Base-by-base conservation (phyloP, 2,329 filamentous ascomycete genomes). In the Apiospora malaysiana region DNA sequence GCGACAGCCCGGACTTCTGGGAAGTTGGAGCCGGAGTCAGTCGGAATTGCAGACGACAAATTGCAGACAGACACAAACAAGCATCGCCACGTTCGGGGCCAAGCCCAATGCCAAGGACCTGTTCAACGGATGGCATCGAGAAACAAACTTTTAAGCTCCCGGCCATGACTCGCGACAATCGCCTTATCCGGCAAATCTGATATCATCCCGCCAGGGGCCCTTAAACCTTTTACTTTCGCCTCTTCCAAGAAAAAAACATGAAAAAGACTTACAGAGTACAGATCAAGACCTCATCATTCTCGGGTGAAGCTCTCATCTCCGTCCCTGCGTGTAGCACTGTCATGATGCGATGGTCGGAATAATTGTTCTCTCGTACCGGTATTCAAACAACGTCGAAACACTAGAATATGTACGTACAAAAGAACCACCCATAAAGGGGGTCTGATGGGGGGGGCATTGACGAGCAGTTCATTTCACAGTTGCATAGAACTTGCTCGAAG, bases 371-470 rank as follows among this genome's bases (percentile, higher is more conserved):
- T 51, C 21, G 46, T 21, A 51, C 25, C 32, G 16, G n/a, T 37
- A 21, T 59, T 27, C 32, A 37, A 37, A 59, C 42, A 59, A 59
- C 21, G 51, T 59, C 51, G 51, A 59, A 59, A 59, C 51, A 21
- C 27, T 25, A 59, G 51, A 59, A 32, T 32, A 32, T 6, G 32
- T 32, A 32, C 32, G 32, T 32, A 32, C 32, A 32, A 32, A 6
- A 32, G 32, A 6, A 32, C 32, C 32, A 32, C 32, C 32, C 32
- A 32, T 32, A 32, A 32, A 6, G 32, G 32, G 51, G 51, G 18
- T 16, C 27, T 27, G 0, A 21, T 21, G 1, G 16, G 51, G 27
- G 51, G 51, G 51, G 27, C 25, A 32, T 56, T 14, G 49, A 27
- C 23, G 3, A 18, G 12, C 49, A 37, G 51, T 32, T 59, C 51